Percentiles rank a stretch among this genome's conserved stretches.
Evolutionary conservation across 169 alveolate genomes (phyloP).

Genomic region (Cystoisospora suis): DNA sequence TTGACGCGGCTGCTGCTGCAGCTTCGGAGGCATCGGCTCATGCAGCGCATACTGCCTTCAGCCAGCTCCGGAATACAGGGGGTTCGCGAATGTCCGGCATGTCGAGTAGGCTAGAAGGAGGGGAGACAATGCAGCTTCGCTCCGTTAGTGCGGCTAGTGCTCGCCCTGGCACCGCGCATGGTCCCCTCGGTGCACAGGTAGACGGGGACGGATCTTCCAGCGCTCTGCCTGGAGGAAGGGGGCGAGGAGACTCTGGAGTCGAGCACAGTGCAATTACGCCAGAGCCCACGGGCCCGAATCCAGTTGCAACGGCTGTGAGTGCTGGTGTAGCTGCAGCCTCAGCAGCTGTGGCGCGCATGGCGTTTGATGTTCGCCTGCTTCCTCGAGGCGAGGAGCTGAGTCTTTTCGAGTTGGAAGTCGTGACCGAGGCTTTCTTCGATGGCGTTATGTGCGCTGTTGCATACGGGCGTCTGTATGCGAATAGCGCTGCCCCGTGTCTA

Average conservation of each 20-base stretch:
- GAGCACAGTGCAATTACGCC: too few species aligned
- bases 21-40: constrained; percentile 41
- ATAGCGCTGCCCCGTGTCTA: constrained; percentile 21
- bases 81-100: too few species aligned
- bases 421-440: constrained; percentile 54
- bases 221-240: neutral
- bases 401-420: constrained; percentile 7
- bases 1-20: constrained; percentile 52
- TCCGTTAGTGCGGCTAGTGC: too few species aligned
- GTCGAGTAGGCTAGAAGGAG: too few species aligned
- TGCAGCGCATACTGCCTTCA: neutral
- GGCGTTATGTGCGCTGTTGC: constrained; percentile 1
- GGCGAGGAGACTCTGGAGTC: neutral
- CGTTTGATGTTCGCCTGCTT: constrained; percentile 61
- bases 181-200: neutral
- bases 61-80: too few species aligned
- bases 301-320: neutral
- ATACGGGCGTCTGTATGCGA: constrained; percentile 30
- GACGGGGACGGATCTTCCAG: neutral
- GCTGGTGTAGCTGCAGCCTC: constrained; percentile 34
- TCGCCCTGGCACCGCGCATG: neutral
- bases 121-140: too few species aligned
- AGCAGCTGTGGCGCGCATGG: constrained; percentile 38
- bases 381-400: constrained; percentile 57
- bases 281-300: neutral